Evolutionary conservation across 2,329 filamentous ascomycete genomes (phyloP).

Genomic region (Chalaropsis thielavioides): DNA sequence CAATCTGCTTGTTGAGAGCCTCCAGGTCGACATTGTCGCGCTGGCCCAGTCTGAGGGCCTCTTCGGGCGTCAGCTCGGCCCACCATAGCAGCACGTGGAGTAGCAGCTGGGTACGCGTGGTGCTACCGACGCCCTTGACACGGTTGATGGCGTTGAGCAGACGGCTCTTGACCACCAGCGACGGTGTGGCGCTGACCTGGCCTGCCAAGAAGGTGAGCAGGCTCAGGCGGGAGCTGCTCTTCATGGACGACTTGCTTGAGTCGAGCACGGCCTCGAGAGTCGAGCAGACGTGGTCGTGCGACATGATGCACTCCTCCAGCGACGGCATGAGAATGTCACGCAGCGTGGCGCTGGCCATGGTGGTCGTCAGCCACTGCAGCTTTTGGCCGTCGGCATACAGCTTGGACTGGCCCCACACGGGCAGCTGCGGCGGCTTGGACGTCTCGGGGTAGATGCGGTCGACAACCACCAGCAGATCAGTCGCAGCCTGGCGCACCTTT

Average conservation of each 20-base stretch:
- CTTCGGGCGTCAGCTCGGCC: conserved; percentile 39
- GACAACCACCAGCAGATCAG: conserved; percentile 48
- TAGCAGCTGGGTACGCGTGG: conserved; percentile 58
- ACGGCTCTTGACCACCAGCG: conserved; percentile 52
- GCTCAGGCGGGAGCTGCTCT: conserved; percentile 46
- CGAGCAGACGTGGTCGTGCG: conserved; percentile 53
- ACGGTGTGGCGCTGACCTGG: conserved; percentile 54
- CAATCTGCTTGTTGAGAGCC: conserved; percentile 31
- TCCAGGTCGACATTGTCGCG: conserved; percentile 31
- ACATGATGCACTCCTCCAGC: conserved; percentile 75
- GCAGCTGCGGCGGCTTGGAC: conserved; percentile 25
- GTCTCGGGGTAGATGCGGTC: conserved; percentile 32
- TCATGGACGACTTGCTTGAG: conserved; percentile 35
- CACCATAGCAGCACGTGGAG: conserved; percentile 60
- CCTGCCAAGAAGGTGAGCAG: conserved; percentile 59
- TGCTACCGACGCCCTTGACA: conserved; percentile 54
- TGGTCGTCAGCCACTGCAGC: conserved; percentile 43
- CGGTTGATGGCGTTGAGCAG: conserved; percentile 60
- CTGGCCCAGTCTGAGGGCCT: conserved; percentile 32
- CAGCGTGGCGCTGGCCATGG: conserved; percentile 47
- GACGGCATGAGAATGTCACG: conserved; percentile 54
- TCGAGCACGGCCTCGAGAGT: conserved; percentile 36
- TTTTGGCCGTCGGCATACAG: conserved; percentile 48
- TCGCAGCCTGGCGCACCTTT: conserved; percentile 61
- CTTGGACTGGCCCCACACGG: conserved; percentile 44